These are phyloP conservation scores for Quercus ilex DNA, from an alignment of 306 rosid genomes.

Conservation along the genomic window DNA sequence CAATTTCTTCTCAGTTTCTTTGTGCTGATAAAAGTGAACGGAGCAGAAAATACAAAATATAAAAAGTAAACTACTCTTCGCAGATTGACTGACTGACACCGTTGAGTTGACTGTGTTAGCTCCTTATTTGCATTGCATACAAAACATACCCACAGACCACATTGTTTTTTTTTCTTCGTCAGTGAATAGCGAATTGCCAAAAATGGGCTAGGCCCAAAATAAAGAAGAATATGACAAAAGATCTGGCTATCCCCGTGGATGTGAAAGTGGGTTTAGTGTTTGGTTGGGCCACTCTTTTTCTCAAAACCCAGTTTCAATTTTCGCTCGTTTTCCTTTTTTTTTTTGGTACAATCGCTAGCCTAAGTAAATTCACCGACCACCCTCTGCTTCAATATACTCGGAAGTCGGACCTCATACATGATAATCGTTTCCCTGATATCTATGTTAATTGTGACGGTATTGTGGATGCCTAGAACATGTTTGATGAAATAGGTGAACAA, in stretches of 20 bases:
- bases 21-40: too few species aligned
- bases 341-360: neutral
- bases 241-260: neutral
- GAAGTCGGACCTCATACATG: conserved; percentile 12
- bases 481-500: conserved; percentile 52
- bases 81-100: too few species aligned
- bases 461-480: conserved; percentile 44
- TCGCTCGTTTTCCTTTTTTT: neutral
- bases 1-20: too few species aligned
- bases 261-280: neutral
- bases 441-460: conserved; percentile 60
- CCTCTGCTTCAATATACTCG: conserved; percentile 46
- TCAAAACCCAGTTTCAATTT: neutral
- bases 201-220: too few species aligned
- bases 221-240: too few species aligned
- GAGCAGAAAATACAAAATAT: too few species aligned
- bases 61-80: too few species aligned
- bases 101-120: too few species aligned
- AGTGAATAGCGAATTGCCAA: too few species aligned
- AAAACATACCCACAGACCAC: too few species aligned
- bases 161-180: too few species aligned
- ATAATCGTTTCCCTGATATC: conserved; percentile 45
- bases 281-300: neutral
- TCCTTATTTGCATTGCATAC: too few species aligned
- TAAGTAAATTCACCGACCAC: conserved; percentile 22